Evolutionary conservation across 345 rosid genomes (phyloP).

Genomic region (Salix udensis): DNA sequence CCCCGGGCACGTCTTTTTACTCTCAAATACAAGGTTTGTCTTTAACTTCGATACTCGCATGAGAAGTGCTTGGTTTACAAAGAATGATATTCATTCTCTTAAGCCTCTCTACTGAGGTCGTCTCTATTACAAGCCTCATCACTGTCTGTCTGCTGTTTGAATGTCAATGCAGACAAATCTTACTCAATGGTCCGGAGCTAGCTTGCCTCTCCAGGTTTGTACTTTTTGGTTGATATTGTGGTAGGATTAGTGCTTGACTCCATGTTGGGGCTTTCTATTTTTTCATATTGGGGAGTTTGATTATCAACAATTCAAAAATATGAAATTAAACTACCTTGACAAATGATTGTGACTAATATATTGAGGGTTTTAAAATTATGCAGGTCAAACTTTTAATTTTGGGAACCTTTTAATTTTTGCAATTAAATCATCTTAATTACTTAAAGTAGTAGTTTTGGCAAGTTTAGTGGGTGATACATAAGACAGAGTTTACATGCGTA

Average conservation of each 20-base stretch:
- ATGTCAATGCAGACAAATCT: slow-evolving; percentile 75
- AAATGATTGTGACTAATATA: neutral
- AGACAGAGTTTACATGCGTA: neutral
- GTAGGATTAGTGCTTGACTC: neutral
- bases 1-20: slow-evolving; percentile 85
- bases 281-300: neutral
- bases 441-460: neutral
- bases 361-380: neutral
- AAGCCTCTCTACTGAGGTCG: neutral
- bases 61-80: neutral
- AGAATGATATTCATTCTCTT: neutral
- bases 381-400: neutral
- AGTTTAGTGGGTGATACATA: neutral
- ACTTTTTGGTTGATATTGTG: neutral
- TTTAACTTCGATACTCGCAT: slow-evolving; percentile 13
- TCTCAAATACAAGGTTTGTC: slow-evolving; percentile 88
- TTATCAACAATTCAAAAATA: neutral
- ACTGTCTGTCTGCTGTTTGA: slow-evolving; percentile 10
- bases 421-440: neutral
- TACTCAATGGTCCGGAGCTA: slow-evolving; percentile 94
- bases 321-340: neutral
- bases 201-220: slow-evolving; percentile 89
- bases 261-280: neutral
- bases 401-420: neutral
- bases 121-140: neutral